Evolutionary conservation across 1,284 basidiomycete genomes (phyloP), one percentile per base, ranked within the genome.

Genomic region (Erythrobasidium hasegawianum): DNA sequence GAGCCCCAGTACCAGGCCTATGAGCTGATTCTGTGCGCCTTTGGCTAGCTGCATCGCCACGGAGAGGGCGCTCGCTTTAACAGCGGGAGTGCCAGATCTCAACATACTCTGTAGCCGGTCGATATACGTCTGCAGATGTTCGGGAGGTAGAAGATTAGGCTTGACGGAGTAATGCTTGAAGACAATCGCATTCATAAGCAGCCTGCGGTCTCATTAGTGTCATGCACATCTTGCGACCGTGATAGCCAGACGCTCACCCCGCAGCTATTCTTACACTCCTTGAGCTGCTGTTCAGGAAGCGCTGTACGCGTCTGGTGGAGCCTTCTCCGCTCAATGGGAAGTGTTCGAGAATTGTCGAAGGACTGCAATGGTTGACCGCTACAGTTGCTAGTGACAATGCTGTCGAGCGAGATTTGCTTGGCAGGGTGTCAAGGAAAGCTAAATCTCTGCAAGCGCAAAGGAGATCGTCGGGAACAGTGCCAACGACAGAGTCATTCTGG

Each of bases 181-280:
- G 43, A 47, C 14, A 24, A 47, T 47, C 14, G 50, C 50, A 20
- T 53, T 53, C 50, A 53, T n/a, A 8, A 33, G 33, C 11, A 33
- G 11, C 5, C n/a, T 24, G 43, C 43, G 43, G 7, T 24, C 16
- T 5, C 4, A 16, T n/a, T 24, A 24, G 22, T 24, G 5, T 7
- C 22, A 5, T 10, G n/a, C 9, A 53, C 14, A 53, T 53, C 3
- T 16, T 16, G 22, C n/a, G n/a, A n/a, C n/a, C n/a, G n/a, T 24
- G 20, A 3, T 38, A 20, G n/a, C 9, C 14, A 2, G 38, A 18
- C 20, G 38, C 62, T 8, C 47, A 57, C 2, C 62, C 62, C 26
- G 62, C 62, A 7, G 62, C 41, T 38, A 65, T 24, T 13, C 62
- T 39, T 11, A 57, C 55, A 27, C 26, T 16, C 38, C 56, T 47